Evolutionary conservation across 2,329 filamentous ascomycete genomes (phyloP).

Genomic region (Hawksworthiomyces lignivorus): DNA sequence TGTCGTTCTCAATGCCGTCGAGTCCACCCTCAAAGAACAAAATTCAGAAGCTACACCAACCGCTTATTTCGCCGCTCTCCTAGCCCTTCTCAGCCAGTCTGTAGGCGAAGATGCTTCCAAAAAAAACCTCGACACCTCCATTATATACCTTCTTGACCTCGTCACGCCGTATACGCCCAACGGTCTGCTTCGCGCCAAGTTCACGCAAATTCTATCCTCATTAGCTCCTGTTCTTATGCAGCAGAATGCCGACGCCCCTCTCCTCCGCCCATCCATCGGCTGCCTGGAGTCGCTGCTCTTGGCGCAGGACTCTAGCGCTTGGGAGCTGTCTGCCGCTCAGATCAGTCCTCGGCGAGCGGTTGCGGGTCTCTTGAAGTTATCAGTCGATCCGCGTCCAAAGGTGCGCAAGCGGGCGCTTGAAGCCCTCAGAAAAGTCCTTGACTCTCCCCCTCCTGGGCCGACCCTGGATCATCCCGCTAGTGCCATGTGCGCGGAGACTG

Average conservation of each 20-base stretch:
- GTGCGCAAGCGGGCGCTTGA: conserved; percentile 91
- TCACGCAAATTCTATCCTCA: conserved; percentile 82
- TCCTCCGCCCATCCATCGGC: conserved; percentile 82
- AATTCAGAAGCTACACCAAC: conserved; percentile 77
- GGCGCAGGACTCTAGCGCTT: conserved; percentile 79
- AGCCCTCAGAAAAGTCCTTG: conserved; percentile 73
- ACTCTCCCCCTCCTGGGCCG: conserved; percentile 80
- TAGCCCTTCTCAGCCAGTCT: conserved; percentile 77
- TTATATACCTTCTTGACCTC: conserved; percentile 92
- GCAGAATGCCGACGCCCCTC: conserved; percentile 74
- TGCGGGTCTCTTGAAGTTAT: conserved; percentile 74
- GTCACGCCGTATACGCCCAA: conserved; percentile 79
- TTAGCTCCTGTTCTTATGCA: conserved; percentile 78
- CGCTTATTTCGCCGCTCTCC: conserved; percentile 90
- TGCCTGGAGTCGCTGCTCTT: conserved; percentile 86
- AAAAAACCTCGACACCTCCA: conserved; percentile 74
- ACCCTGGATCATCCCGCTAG: conserved; percentile 90
- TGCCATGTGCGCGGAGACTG: conserved; percentile 91
- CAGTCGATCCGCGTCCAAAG: conserved; percentile 84
- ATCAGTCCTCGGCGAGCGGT: conserved; percentile 82
- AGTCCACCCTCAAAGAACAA: conserved; percentile 85
- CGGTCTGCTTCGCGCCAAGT: conserved; percentile 85
- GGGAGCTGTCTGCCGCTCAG: conserved; percentile 77
- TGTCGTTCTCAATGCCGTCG: conserved; percentile 82
- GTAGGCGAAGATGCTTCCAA: conserved; percentile 62